Percentiles rank a stretch among this genome's conserved stretches.
Evolutionary conservation across 768 basidiomycete genomes (phyloP).

Genomic region (Scleroderma bovista): DNA sequence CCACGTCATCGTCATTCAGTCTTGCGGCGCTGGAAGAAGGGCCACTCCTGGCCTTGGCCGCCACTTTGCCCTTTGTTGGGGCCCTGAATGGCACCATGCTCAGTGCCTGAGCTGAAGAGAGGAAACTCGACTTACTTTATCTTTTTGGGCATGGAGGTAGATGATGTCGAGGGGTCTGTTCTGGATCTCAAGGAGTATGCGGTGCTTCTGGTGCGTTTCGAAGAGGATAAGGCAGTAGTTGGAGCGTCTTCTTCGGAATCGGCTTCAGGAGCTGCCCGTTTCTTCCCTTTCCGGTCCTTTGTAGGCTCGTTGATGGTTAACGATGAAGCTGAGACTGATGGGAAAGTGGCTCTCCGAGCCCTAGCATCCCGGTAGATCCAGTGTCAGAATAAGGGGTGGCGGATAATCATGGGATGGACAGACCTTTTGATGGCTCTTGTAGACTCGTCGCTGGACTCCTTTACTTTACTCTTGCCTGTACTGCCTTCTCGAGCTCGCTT

Average conservation of each 20-base stretch:
- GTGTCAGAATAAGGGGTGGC: conserved; percentile 13
- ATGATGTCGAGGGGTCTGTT: conserved; percentile 36
- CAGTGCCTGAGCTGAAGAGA: conserved; percentile 9
- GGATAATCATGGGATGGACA: conserved; percentile 26
- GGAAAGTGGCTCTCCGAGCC: conserved; percentile 53
- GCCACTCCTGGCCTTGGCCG: conserved; percentile 51
- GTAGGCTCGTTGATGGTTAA: conserved; percentile 72
- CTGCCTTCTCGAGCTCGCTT: conserved; percentile 48
- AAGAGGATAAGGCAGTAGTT: conserved; percentile 39
- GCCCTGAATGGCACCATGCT: conserved; percentile 31
- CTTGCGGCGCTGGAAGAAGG: conserved; percentile 59
- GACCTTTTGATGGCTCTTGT: conserved; percentile 59
- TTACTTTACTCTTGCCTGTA: conserved; percentile 58
- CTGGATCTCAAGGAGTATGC: conserved; percentile 67
- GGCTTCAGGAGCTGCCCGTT: conserved; percentile 75
- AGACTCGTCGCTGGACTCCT: conserved; percentile 50
- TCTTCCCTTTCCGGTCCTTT: conserved; percentile 85
- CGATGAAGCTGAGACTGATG: conserved; percentile 33
- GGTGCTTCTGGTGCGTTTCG: conserved; percentile 58
- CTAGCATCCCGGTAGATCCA: conserved; percentile 37
- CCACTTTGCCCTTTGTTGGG: conserved; percentile 53
- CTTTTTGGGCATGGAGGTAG: conserved; percentile 70
- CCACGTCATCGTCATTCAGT: conserved; percentile 64
- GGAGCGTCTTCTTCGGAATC: conserved; percentile 61
- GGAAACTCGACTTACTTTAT: conserved; percentile 40